A percentile compares a stretch with the other conserved stretches of the same genome.
Evolutionary conservation across 2,329 filamentous ascomycete species (phyloP).

Genomic region (Annulohypoxylon truncatum): DNA sequence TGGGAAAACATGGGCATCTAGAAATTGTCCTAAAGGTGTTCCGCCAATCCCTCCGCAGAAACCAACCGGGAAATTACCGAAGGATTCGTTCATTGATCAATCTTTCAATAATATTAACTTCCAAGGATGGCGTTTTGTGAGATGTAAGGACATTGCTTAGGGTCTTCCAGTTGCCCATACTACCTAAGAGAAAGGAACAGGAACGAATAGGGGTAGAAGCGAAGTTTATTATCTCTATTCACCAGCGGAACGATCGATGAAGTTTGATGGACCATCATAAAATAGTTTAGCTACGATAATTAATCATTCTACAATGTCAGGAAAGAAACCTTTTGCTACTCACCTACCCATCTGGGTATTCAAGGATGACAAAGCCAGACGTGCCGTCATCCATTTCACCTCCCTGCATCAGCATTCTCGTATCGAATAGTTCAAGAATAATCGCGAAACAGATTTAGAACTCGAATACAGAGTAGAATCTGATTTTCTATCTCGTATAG

Average conservation of each 20-base stretch:
- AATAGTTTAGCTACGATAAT: not conserved
- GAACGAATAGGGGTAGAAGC: not conserved
- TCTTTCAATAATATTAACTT: constrained; percentile 18
- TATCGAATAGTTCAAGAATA: not conserved
- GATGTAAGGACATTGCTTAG: not conserved
- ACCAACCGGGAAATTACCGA: not conserved
- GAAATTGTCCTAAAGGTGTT: constrained; percentile 11
- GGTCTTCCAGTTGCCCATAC: too few relatives aligned
- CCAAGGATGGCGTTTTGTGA: constrained; percentile 25
- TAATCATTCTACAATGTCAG: not conserved
- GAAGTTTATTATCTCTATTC: not conserved
- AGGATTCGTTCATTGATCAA: not conserved
- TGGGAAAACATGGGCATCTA: constrained; percentile 10
- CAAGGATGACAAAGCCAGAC: not conserved
- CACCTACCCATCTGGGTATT: not conserved
- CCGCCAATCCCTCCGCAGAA: constrained; percentile 9
- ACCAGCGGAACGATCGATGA: not conserved
- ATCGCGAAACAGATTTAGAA: not conserved
- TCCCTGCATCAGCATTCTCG: not conserved
- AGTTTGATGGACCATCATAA: not conserved
- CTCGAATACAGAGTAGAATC: not conserved
- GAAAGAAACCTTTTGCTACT: not conserved
- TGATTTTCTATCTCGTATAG: constrained; percentile 18
- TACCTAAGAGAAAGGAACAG: too few relatives aligned
- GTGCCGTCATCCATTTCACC: not conserved